These are phyloP conservation scores for Zanthoxylum bungeanum DNA, from an alignment of 345 rosid species.

Conservation along the genomic window DNA sequence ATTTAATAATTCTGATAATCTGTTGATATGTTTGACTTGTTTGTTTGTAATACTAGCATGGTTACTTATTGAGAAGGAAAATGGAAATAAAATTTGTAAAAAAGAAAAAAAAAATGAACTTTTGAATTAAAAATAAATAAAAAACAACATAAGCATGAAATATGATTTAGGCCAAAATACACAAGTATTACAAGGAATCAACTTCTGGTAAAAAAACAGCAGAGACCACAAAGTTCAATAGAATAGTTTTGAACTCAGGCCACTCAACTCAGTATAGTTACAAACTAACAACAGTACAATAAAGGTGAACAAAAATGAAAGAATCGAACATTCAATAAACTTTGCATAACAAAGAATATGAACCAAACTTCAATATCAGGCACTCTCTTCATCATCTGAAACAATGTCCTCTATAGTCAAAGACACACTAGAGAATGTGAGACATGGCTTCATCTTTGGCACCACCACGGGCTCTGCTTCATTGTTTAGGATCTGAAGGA, in stretches of 20 bases:
- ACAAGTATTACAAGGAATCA: not conserved
- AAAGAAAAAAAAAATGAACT: too few species aligned
- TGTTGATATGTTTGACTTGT: too few species aligned
- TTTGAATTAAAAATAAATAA: too few species aligned
- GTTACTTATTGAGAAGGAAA: too few species aligned
- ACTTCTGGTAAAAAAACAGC: not conserved
- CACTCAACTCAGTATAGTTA: conserved; percentile 21
- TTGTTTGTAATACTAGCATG: too few species aligned
- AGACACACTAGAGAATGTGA: conserved; percentile 58
- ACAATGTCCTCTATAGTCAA: conserved; percentile 74
- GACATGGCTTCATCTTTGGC: conserved; percentile 71
- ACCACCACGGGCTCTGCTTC: conserved; percentile 52
- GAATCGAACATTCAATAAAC: conserved; percentile 31
- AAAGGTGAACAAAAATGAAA: conserved; percentile 15
- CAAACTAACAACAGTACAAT: conserved; percentile 5
- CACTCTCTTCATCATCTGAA: conserved; percentile 45
- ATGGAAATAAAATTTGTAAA: too few species aligned
- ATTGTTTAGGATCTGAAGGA: conserved; percentile 70
- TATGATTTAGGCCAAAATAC: not conserved
- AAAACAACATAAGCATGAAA: too few species aligned
- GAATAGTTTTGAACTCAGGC: conserved; percentile 53
- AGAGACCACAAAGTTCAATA: conserved; percentile 50
- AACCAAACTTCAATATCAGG: conserved; percentile 14
- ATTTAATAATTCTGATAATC: too few species aligned
- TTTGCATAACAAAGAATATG: conserved; percentile 2